Conservation (phyloP, 306 rosid genomes). For the Fragaria nilgerrensis region DNA sequence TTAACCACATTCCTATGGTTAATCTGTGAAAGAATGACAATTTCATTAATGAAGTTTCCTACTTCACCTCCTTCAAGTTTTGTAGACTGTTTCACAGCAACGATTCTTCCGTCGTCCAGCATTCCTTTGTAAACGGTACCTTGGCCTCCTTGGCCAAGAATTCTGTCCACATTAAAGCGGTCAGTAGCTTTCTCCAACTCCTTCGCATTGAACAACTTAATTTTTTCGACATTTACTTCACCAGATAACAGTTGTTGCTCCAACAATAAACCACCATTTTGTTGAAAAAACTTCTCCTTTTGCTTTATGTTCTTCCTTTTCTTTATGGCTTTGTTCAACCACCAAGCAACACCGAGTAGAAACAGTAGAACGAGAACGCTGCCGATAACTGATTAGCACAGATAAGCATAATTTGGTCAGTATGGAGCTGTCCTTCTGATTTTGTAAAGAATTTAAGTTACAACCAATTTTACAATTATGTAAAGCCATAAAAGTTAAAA, state of each 20-base stretch:
- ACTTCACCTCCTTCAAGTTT: not conserved
- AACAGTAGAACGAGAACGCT: not conserved
- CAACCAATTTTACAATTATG: too few species aligned
- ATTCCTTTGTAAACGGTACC: constrained; percentile 6
- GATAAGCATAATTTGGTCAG: not conserved
- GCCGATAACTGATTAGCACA: not conserved
- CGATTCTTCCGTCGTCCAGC: constrained; percentile 9
- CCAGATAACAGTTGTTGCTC: constrained; percentile 3
- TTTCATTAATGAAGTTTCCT: constrained; percentile 3
- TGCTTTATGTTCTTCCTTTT: not conserved
- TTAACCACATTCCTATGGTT: constrained; percentile 12
- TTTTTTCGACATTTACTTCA: not conserved
- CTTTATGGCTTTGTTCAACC: not conserved
- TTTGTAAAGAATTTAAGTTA: not conserved
- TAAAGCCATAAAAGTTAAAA: too few species aligned
- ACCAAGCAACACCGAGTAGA: not conserved
- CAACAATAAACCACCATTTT: constrained; percentile 1
- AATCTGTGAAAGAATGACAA: constrained; percentile 14
- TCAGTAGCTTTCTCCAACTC: constrained; percentile 7
- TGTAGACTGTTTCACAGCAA: constrained; percentile 14
- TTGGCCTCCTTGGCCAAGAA: constrained; percentile 23
- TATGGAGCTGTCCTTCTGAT: not conserved
- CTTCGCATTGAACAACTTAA: not conserved
- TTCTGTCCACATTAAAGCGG: constrained; percentile 1
- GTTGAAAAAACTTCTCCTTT: not conserved